These are phyloP conservation scores for Syzygium jambos DNA, from an alignment of 345 rosid genomes.

Conservation along the genomic window DNA sequence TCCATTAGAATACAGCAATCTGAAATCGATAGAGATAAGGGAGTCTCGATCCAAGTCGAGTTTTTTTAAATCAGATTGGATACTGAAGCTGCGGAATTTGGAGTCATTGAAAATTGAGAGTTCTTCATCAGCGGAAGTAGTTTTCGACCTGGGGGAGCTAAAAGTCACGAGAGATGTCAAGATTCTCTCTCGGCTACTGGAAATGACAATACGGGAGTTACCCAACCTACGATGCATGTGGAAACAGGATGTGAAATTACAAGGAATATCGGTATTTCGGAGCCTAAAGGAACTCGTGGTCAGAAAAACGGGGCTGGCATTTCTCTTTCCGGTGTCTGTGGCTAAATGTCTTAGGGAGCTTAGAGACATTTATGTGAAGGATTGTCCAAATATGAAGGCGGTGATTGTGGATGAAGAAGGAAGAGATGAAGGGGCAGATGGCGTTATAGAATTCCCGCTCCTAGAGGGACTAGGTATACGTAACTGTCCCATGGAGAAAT, in stretches of 20 bases:
- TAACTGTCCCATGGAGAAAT: fast-evolving
- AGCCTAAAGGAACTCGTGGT: too few species aligned
- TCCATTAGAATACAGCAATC: not conserved
- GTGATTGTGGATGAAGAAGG: fast-evolving
- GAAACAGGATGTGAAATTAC: too few species aligned
- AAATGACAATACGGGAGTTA: fast-evolving
- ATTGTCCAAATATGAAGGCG: not conserved
- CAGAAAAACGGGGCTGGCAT: too few species aligned
- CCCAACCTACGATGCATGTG: too few species aligned
- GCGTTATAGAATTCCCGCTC: not conserved
- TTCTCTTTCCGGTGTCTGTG: too few species aligned
- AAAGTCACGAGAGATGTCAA: too few species aligned
- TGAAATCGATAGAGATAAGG: fast-evolving
- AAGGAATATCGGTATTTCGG: too few species aligned
- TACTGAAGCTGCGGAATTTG: not conserved
- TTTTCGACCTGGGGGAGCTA: not conserved
- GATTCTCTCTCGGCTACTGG: too few species aligned
- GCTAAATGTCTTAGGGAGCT: too few species aligned
- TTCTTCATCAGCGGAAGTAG: not conserved
- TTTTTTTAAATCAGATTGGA: not conserved
- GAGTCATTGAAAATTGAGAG: fast-evolving
- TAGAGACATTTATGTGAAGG: too few species aligned
- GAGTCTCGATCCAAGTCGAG: fast-evolving
- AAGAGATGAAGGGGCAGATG: not conserved
- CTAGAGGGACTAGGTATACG: fast-evolving